These are phyloP conservation scores for Tulasnella sp. DNA, from an alignment of 768 basidiomycete genomes.

Conservation along the genomic window DNA sequence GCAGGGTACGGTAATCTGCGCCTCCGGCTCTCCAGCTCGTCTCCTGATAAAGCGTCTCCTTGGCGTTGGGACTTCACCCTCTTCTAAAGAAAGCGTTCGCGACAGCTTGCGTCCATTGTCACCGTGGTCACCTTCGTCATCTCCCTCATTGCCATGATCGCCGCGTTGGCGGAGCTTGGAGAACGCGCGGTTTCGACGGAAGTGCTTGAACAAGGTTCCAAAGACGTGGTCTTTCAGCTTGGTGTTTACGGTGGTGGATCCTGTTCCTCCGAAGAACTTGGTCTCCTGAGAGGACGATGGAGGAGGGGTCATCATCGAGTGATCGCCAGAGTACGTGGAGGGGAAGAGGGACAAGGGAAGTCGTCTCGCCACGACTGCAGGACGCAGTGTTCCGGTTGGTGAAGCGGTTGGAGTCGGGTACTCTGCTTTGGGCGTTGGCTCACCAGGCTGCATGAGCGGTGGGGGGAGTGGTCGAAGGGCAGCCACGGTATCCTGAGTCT, in stretches of 20 bases:
- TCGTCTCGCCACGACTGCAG: neutral
- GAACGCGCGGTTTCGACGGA: conserved; percentile 44
- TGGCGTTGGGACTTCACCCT: conserved; percentile 33
- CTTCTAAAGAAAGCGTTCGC: neutral
- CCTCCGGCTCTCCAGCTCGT: conserved; percentile 36
- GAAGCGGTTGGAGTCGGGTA: neutral
- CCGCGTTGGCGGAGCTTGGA: neutral
- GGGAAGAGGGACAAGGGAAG: neutral
- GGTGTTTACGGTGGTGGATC: conserved; percentile 90
- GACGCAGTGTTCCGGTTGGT: neutral
- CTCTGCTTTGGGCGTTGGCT: neutral
- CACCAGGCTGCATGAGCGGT: neutral
- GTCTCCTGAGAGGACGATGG: conserved; percentile 33
- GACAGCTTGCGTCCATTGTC: neutral
- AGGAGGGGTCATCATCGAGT: conserved; percentile 15
- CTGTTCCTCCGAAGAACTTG: conserved; percentile 79
- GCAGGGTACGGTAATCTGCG: neutral
- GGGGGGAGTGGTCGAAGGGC: neutral
- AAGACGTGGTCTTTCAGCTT: conserved; percentile 95
- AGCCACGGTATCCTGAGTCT: neutral
- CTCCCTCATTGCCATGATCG: neutral
- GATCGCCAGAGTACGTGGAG: neutral
- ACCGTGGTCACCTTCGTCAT: conserved; percentile 6
- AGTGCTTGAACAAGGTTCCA: conserved; percentile 74
- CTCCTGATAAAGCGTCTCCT: conserved; percentile 45